Base-by-base conservation (phyloP, 1,284 basidiomycete species). In the Anthracocystis walkeri region DNA sequence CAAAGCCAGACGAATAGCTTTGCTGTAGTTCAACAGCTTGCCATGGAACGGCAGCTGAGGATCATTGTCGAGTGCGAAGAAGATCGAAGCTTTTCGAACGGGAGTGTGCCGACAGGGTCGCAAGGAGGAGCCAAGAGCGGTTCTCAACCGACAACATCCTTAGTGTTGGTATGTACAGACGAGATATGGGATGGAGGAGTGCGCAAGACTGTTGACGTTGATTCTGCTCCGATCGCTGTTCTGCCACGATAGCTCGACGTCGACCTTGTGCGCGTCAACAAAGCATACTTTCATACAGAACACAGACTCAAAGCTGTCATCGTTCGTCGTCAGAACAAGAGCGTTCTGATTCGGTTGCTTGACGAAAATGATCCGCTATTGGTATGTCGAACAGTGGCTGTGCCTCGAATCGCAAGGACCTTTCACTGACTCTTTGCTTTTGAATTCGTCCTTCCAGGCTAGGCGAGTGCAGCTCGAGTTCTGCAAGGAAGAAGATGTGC, bases 381-480 rank as follows among this genome's bases (percentile, higher is more conserved):
- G 59, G 65, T 68, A 57, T 4, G 59, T 62, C 40, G 29, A 25
- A n/a, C 33, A n/a, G 8, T 20, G 46, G n/a, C 45, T 49, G 44
- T 38, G 10, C 21, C 14, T 46, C 16, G n/a, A 42, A 38, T 16
- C 45, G 11, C 21, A 25, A 18, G 21, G 6, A 25, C 5, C 20
- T 27, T 21, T 27, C 45, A 44, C 42, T 21, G 21, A 29, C 16
- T 23, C 46, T 50, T 44, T 7, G 16, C 46, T 50, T 44, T 7
- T n/a, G 2, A 3, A 5, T 18, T 25, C 18, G 42, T 10, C 21
- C 38, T 16, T 38, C 35, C 45, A 75, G 65, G 44, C 52, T 1
- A 52, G 61, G 41, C 66, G 72, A 2, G 45, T 61, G 14, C 66
- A 69, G 58, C 59, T 75, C 40, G 54, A 54, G 3, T 75, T 75